These are phyloP conservation scores for Phytophthora megakarya DNA, from an alignment of 352 stramenopile species.

Conservation along the genomic window DNA sequence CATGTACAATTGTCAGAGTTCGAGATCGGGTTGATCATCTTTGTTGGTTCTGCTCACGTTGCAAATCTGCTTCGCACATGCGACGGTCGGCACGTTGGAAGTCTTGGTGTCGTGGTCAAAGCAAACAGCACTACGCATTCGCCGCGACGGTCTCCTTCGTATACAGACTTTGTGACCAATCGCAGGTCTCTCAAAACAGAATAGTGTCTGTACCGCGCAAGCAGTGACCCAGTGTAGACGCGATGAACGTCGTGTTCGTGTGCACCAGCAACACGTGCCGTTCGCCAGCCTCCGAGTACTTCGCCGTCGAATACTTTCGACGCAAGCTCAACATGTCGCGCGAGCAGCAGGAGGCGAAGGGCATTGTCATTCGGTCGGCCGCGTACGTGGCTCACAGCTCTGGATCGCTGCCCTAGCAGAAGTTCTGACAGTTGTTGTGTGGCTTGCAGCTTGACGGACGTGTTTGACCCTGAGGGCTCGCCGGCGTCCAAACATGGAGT, in stretches of 20 bases:
- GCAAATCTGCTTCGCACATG: slow-evolving; percentile 24
- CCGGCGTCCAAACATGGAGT: slow-evolving; percentile 64
- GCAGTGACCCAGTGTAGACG: too few species aligned
- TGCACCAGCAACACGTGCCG: slow-evolving; percentile 88
- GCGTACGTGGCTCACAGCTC: slow-evolving; percentile 54
- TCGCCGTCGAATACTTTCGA: slow-evolving; percentile 81
- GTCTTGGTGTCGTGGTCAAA: not conserved
- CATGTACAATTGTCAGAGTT: too few species aligned
- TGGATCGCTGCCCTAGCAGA: too few species aligned
- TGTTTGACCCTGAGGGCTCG: slow-evolving; percentile 71
- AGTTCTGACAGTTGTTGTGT: slow-evolving; percentile 8
- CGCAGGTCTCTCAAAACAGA: slow-evolving; percentile 27
- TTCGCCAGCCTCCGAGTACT: slow-evolving; percentile 76
- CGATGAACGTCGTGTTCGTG: slow-evolving; percentile 84
- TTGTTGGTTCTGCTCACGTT: not conserved
- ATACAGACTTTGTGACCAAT: slow-evolving; percentile 30
- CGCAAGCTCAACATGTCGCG: slow-evolving; percentile 68
- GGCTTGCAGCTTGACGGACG: slow-evolving; percentile 60
- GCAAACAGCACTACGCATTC: slow-evolving; percentile 1
- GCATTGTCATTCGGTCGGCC: slow-evolving; percentile 70
- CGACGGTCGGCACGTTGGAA: slow-evolving; percentile 21
- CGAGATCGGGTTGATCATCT: too few species aligned
- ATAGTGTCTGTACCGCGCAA: slow-evolving; percentile 13
- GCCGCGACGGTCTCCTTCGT: slow-evolving; percentile 7
- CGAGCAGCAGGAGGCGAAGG: slow-evolving; percentile 69